phyloP scores from a whole-genome alignment of 768 basidiomycete genomes.

The Agaricus sinodeliciosus region DNA sequence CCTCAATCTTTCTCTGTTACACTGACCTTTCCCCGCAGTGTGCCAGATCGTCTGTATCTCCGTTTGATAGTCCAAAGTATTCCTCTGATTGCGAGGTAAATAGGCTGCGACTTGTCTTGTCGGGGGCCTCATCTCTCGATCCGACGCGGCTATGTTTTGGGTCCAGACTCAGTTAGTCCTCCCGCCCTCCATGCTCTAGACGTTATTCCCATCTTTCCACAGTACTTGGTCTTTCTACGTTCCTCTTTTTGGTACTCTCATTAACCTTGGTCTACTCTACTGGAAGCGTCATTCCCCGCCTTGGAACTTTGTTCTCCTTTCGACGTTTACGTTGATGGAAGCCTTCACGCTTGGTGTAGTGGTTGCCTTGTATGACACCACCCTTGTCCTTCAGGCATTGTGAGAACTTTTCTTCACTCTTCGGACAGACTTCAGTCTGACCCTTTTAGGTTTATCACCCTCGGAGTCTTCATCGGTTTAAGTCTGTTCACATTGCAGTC shows the following conservation, averaged over 20 bases:
- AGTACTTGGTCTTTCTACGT: constrained; percentile 80
- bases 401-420: constrained; percentile 26
- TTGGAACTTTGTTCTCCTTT: constrained; percentile 77
- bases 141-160: constrained; percentile 56
- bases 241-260: constrained; percentile 70
- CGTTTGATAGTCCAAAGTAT: background rate
- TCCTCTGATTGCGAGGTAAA: constrained; percentile 29
- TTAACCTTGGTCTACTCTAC: constrained; percentile 75
- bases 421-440: constrained; percentile 3
- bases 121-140: constrained; percentile 63
- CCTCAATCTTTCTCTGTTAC: background rate
- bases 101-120: constrained; percentile 65
- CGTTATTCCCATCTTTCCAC: background rate
- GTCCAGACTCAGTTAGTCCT: constrained; percentile 53
- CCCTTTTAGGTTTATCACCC: constrained; percentile 63
- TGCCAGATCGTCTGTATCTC: constrained; percentile 58
- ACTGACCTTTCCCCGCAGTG: constrained; percentile 32
- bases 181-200: background rate
- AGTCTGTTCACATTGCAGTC: constrained; percentile 94
- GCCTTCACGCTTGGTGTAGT: constrained; percentile 86
- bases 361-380: constrained; percentile 66
- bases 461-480: constrained; percentile 89
- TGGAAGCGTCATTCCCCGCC: constrained; percentile 94
- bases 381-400: constrained; percentile 82
- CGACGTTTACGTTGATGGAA: constrained; percentile 87